Percentiles rank a stretch among this genome's conserved stretches.
Conservation (phyloP, 2,329 filamentous ascomycete genomes). For the Helicocarpus griseus region DNA sequence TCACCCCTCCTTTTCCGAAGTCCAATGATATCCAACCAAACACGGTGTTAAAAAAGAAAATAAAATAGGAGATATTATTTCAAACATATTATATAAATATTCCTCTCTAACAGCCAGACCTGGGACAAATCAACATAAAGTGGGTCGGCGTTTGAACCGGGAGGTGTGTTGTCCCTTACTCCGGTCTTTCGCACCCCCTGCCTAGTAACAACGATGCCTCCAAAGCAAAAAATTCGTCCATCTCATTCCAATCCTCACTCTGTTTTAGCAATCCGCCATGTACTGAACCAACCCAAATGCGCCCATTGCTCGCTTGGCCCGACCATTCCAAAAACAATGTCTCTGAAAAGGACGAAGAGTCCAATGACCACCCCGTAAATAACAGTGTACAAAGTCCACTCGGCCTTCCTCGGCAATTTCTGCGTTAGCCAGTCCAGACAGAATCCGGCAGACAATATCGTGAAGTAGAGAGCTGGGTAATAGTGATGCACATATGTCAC, state of each 20-base stretch:
- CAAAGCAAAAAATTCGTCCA: too few relatives aligned
- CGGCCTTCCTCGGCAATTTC: constrained; percentile 52
- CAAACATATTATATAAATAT: not conserved
- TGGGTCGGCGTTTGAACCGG: too few relatives aligned
- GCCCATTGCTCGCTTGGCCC: constrained; percentile 73
- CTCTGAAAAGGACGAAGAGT: constrained; percentile 82
- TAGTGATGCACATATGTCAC: constrained; percentile 99
- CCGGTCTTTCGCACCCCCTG: too few relatives aligned
- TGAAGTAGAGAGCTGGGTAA: constrained; percentile 96
- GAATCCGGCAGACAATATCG: constrained; percentile 83
- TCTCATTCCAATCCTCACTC: not conserved
- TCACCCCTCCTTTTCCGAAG: not conserved
- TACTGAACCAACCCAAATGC: constrained; percentile 88
- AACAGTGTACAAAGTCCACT: constrained; percentile 59
- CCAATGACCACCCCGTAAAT: constrained; percentile 68
- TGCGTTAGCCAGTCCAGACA: constrained; percentile 73
- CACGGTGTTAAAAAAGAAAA: not conserved
- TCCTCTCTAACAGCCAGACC: not conserved
- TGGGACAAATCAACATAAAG: not conserved
- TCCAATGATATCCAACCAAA: not conserved
- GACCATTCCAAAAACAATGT: constrained; percentile 93
- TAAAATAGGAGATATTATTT: not conserved
- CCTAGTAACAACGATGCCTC: too few relatives aligned
- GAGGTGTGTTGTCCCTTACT: too few relatives aligned
- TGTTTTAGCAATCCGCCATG: constrained; percentile 71